Evolutionary conservation across 441 rosid species (phyloP), one percentile per base, ranked within the genome.

Genomic region (Iberis amara): DNA sequence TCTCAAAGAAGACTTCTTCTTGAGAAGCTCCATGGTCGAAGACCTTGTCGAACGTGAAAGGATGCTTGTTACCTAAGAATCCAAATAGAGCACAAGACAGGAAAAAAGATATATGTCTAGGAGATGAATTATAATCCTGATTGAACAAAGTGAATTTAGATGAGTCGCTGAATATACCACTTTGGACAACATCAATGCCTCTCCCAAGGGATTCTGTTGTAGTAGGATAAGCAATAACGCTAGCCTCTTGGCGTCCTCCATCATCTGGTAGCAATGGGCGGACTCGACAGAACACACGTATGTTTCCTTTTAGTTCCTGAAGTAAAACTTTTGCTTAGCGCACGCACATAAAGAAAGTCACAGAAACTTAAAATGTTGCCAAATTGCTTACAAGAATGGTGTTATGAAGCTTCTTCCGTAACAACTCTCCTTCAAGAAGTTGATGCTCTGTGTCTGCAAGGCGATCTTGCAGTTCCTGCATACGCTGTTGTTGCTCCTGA

Each of bases 241-340:
- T 58, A 3, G 71, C 66, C 40, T 86, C 99, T 14, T 71, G 36
- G 30, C 76, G 83, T 42, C 40, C 76, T 52, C 85, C 81, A 62
- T 94, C 97, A 54, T 94, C 96, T 0, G 89, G 90, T 63, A 85
- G 66, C 52, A 75, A 39, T 24, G 97, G 99, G 7, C 99, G 92
- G 12, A 94, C 99, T 61, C 99, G 78, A 54, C 97, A 94, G 61
- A 94, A 94, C 0, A 94, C 99, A 1, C 97, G 82, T 42, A 94
- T 94, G 53, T 94, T 94, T 11, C 99, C 99, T 82, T 94, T 94
- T 6, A 94, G 67, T 78, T 94, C 99, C 99, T 94, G 56, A 36
- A 70, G 26, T 41, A 43, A 39, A 11, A 54, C 2, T 27, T 21
- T 60, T 33, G 42, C 47, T 68, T 55, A 50, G n/a, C n/a, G n/a